Evolutionary conservation across 2,329 filamentous ascomycete species (phyloP).

Genomic region (Clonostachys chloroleuca): DNA sequence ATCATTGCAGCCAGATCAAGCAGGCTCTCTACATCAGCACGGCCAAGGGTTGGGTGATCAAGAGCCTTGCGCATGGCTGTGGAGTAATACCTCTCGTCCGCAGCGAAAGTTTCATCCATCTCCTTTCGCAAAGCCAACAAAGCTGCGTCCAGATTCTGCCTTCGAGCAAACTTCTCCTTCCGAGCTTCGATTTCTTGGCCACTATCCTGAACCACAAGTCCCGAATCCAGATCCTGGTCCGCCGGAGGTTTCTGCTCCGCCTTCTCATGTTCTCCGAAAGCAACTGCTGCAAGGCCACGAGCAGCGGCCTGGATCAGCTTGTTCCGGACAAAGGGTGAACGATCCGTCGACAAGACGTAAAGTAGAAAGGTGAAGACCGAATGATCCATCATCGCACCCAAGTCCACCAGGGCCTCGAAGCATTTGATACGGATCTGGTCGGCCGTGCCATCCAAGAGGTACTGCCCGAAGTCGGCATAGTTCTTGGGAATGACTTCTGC

Average conservation of each 20-base stretch:
- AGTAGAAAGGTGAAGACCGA: slow-evolving; percentile 53
- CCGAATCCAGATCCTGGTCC: slow-evolving; percentile 20
- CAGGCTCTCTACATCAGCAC: slow-evolving; percentile 34
- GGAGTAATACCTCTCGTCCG: slow-evolving; percentile 30
- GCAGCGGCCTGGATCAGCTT: slow-evolving; percentile 56
- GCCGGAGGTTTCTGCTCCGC: background rate
- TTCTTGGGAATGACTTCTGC: slow-evolving; percentile 52
- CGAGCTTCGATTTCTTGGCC: slow-evolving; percentile 50
- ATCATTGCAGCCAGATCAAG: slow-evolving; percentile 39
- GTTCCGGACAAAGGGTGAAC: slow-evolving; percentile 58
- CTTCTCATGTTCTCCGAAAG: slow-evolving; percentile 49
- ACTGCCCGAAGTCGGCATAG: slow-evolving; percentile 55
- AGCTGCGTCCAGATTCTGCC: slow-evolving; percentile 57
- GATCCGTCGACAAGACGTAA: slow-evolving; percentile 54
- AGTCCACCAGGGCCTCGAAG: slow-evolving; percentile 58
- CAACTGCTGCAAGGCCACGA: slow-evolving; percentile 56
- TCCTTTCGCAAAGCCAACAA: slow-evolving; percentile 35
- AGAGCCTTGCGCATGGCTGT: slow-evolving; percentile 37
- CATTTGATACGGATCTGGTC: slow-evolving; percentile 63
- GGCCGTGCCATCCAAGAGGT: slow-evolving; percentile 59
- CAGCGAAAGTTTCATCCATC: slow-evolving; percentile 34
- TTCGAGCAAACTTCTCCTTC: slow-evolving; percentile 60
- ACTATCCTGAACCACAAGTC: slow-evolving; percentile 35
- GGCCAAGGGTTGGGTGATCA: slow-evolving; percentile 29
- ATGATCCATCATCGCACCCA: slow-evolving; percentile 54